These are phyloP conservation scores for Epichloe uncinata DNA, from an alignment of 2,329 filamentous ascomycete species.

Conservation along the genomic window DNA sequence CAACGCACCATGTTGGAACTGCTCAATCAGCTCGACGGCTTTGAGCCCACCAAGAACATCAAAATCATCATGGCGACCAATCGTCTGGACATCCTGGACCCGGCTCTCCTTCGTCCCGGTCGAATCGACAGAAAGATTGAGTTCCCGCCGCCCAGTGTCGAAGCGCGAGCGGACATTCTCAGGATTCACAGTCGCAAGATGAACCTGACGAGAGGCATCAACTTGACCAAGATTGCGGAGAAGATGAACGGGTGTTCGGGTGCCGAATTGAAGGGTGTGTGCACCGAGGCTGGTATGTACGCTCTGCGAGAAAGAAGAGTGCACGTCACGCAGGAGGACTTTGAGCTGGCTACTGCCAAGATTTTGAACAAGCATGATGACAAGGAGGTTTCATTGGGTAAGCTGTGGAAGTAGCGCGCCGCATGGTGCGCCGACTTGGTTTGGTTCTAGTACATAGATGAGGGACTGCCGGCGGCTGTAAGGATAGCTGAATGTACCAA, in stretches of 20 bases:
- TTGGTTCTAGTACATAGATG: conserved; percentile 13
- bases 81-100: conserved; percentile 91
- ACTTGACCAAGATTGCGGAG: conserved; percentile 95
- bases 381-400: conserved; percentile 84
- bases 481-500: conserved; percentile 22
- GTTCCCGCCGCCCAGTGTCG: conserved; percentile 91
- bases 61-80: conserved; percentile 99
- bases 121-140: conserved; percentile 98
- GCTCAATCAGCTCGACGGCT: conserved; percentile 95
- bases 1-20: conserved; percentile 98
- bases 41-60: conserved; percentile 99
- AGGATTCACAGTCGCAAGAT: conserved; percentile 96
- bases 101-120: conserved; percentile 85
- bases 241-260: conserved; percentile 99
- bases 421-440: neutral
- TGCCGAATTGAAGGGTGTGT: conserved; percentile 95
- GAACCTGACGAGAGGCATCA: conserved; percentile 96
- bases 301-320: conserved; percentile 89
- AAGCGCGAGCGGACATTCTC: conserved; percentile 93
- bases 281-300: conserved; percentile 97
- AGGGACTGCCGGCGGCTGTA: conserved; percentile 18
- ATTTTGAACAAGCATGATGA: conserved; percentile 99
- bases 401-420: conserved; percentile 46
- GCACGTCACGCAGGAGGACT: conserved; percentile 97
- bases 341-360: conserved; percentile 96